phyloP scores from a whole-genome alignment of 2,329 filamentous ascomycete species.

The Mariannaea elegans region DNA sequence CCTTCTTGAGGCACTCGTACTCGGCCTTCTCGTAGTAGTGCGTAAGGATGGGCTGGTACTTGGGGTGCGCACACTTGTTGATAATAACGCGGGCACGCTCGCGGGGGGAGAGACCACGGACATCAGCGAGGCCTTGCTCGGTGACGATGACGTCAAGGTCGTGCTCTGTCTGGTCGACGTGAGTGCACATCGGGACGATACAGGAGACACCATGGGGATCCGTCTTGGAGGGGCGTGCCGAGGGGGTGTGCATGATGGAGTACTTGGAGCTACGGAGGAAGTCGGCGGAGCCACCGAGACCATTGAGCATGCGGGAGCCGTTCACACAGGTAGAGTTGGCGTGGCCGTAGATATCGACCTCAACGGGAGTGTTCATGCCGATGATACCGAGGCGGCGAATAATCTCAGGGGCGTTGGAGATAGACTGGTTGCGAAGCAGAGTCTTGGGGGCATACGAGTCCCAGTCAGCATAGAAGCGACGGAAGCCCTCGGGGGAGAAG shows the following conservation, averaged over 20 bases:
- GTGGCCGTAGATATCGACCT: conserved; percentile 94
- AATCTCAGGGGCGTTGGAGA: conserved; percentile 90
- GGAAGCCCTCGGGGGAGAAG: conserved; percentile 90
- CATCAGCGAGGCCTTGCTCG: conserved; percentile 80
- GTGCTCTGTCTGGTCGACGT: conserved; percentile 92
- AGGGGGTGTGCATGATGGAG: conserved; percentile 93
- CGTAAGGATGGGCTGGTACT: conserved; percentile 82
- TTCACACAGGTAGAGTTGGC: conserved; percentile 92
- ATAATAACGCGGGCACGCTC: conserved; percentile 88
- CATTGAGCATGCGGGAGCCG: conserved; percentile 88
- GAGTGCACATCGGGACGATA: conserved; percentile 94
- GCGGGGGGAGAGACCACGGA: conserved; percentile 80
- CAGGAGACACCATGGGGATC: conserved; percentile 84
- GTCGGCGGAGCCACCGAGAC: conserved; percentile 82
- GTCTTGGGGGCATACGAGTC: conserved; percentile 82
- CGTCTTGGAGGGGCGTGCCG: conserved; percentile 79
- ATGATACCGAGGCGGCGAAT: conserved; percentile 88
- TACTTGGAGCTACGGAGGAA: conserved; percentile 84
- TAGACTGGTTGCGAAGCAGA: conserved; percentile 85
- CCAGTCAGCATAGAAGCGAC: conserved; percentile 90
- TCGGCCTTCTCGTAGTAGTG: conserved; percentile 89
- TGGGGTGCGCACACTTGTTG: conserved; percentile 84
- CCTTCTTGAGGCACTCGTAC: conserved; percentile 84
- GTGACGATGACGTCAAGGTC: conserved; percentile 90
- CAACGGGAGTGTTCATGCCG: conserved; percentile 94